Base-by-base conservation (phyloP, 202 grass and related monocot species). In the Dendrocalamus latiflorus region DNA sequence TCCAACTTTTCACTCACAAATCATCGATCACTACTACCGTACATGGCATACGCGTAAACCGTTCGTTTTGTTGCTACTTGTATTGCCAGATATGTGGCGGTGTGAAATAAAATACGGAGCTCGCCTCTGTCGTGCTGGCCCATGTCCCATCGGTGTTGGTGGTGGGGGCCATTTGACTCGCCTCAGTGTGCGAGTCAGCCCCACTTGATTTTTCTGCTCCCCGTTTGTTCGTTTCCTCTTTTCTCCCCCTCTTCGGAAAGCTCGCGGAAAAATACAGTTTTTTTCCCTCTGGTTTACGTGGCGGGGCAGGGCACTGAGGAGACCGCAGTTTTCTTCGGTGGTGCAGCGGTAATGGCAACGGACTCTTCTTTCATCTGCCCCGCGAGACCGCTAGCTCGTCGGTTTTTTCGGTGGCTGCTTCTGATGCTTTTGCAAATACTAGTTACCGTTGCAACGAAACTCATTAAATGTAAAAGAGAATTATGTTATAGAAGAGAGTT, bases 151-250 rank as follows among this genome's bases (percentile, higher is more conserved):
- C 21, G 24, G 57, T 14, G 6, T 33, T 43, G 57, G 55, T 11
- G 7, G 65, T 60, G 78, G 78, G 81, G 75, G 44, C 79, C 67
- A 55, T 69, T 79, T 90, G 83, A 90, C 84, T 90, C 21, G 42
- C 51, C 75, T 42, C 36, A 62, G 82, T 71, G 87, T 71, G 45
- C 71, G 78, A 60, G 73, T 74, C 73, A 82, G 88, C 72, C 83
- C 88, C 83, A 62, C 79, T 74, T 83, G 51, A 65, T 81, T 81
- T 87, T 48, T 39, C 57, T 38, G 61, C 44, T 9, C 37, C 50
- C 18, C 59, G 3, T 21, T 20, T 15, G 56, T 55, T 45, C 16
- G 28, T 34, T 79, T 68, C 75, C 50, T 13, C 57, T 0, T 34
- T 15, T 55, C 13, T 25, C 28, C 39, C 10, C 6, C 25, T 11